Percentiles rank a stretch among this genome's conserved stretches.
phyloP scores from a whole-genome alignment of 2,329 filamentous ascomycete genomes.

The Ceratocystis ficicola region DNA sequence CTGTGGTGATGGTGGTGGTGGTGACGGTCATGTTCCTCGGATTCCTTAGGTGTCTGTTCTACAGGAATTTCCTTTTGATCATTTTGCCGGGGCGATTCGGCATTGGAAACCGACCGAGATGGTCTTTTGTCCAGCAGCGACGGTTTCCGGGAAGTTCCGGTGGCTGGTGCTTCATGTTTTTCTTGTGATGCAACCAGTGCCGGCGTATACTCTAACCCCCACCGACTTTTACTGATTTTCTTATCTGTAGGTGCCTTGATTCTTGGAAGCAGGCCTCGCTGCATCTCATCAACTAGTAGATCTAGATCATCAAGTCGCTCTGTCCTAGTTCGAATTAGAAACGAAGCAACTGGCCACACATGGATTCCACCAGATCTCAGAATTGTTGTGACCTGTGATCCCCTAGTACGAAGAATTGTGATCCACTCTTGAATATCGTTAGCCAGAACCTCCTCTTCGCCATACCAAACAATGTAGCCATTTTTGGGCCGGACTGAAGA shows the following conservation, averaged over 20 bases:
- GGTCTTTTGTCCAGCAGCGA: not conserved
- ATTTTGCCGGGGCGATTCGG: not conserved
- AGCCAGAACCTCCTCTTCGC: conserved; percentile 65
- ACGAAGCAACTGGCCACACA: conserved; percentile 64
- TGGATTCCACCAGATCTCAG: conserved; percentile 59
- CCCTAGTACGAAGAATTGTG: conserved; percentile 26
- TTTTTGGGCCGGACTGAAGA: conserved; percentile 36
- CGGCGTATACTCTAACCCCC: conserved; percentile 11
- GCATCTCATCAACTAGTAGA: conserved; percentile 31
- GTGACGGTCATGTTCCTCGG: not conserved
- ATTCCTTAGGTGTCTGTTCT: not conserved
- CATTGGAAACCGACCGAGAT: not conserved
- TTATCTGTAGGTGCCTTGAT: not conserved
- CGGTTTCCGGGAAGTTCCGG: not conserved
- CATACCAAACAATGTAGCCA: conserved; percentile 60
- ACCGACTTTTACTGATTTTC: conserved; percentile 4
- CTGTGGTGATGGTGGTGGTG: not conserved
- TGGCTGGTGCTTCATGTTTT: not conserved
- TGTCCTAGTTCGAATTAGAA: conserved; percentile 41
- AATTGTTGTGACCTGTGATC: conserved; percentile 43
- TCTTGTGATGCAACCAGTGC: not conserved
- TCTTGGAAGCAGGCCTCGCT: conserved; percentile 12
- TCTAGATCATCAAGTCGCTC: conserved; percentile 43
- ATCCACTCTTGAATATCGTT: conserved; percentile 52
- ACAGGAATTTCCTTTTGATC: not conserved